A percentile compares a stretch with the other conserved stretches of the same genome.
phyloP scores from a whole-genome alignment of 495 filamentous ascomycete species.

The Penicillium goetzii region DNA sequence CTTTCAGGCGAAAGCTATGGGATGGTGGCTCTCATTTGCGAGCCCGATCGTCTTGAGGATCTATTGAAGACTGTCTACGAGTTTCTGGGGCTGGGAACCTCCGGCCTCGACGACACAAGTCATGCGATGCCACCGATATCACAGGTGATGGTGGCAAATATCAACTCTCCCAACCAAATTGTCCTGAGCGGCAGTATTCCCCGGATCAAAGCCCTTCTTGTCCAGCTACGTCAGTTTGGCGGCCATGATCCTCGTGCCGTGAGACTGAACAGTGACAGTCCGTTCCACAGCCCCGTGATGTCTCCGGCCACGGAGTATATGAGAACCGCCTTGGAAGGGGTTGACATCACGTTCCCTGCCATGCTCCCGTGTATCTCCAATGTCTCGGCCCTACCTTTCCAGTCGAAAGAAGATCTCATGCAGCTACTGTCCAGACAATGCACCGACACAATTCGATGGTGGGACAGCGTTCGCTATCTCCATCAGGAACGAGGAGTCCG shows the following conservation, averaged over 20 bases:
- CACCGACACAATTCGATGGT: constrained; percentile 91
- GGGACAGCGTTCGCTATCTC: constrained; percentile 86
- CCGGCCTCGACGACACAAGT: constrained; percentile 65
- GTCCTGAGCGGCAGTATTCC: constrained; percentile 89
- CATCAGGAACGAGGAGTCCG: constrained; percentile 83
- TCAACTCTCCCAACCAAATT: constrained; percentile 95
- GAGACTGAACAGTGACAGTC: constrained; percentile 82
- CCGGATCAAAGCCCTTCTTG: constrained; percentile 80
- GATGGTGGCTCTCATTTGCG: constrained; percentile 92
- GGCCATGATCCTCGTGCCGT: constrained; percentile 93
- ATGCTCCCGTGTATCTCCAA: constrained; percentile 81
- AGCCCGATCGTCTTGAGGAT: constrained; percentile 67
- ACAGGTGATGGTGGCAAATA: constrained; percentile 89
- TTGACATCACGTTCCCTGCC: constrained; percentile 73
- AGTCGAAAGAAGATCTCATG: constrained; percentile 70
- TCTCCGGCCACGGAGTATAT: constrained; percentile 76
- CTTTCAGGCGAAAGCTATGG: constrained; percentile 74
- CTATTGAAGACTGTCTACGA: constrained; percentile 76
- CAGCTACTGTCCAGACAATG: constrained; percentile 75
- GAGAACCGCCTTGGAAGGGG: constrained; percentile 60
- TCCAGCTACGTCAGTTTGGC: constrained; percentile 87
- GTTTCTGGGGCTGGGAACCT: constrained; percentile 69
- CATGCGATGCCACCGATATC: constrained; percentile 72
- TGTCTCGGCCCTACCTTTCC: constrained; percentile 78
- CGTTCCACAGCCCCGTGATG: constrained; percentile 95